Evolutionary conservation across 495 filamentous ascomycete genomes (phyloP), one percentile per base, ranked within the genome.

Genomic region (Friedmanniomyces simplex): DNA sequence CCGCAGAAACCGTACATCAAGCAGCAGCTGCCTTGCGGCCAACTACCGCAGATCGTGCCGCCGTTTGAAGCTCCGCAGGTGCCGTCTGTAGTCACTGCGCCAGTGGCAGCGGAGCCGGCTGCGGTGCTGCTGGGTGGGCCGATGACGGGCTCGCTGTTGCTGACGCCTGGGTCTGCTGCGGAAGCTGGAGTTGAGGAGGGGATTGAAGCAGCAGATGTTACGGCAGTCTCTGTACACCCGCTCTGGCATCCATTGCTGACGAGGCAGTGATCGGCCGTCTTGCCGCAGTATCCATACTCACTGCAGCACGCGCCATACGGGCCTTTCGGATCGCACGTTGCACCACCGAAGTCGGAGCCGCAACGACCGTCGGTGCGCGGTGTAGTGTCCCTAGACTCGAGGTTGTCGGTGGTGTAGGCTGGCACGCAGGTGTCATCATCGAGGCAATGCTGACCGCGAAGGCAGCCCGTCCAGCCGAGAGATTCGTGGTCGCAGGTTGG

Each of bases 1-100:
- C 70, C 70, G 47, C 70, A 72, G 58, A 64, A 72, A 28, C 76
- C 76, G 62, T 77, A 80, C 69, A 74, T 58, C 18, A 73, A 76
- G 60, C 77, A 79, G 61, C 77, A 79, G 57, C 66, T 60, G 26
- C 77, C 77, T 41, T 72, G 68, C 13, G 63, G 59, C 76, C 76
- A 79, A 52, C 76, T 62, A 11, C 77, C 76, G 58, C 77, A 79
- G 11, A 76, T 60, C 13, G 71, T 74, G 18, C 68, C 69, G 22
- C 69, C 71, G 60, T 76, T 76, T 18, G 57, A 64, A 20, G 66
- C 64, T 52, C 77, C 77, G 53, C 77, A 80, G 50, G 69, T 72
- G n/a, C 77, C 77, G 63, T 80, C 68, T 21, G 66, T 72, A 1
- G 73, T 75, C 6, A 59, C 64, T 3, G 59, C 46, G 18, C 68